A percentile compares a stretch with the other conserved stretches of the same genome.
Conservation (phyloP, 2,329 filamentous ascomycete genomes). For the Calonectria hawksworthii region DNA sequence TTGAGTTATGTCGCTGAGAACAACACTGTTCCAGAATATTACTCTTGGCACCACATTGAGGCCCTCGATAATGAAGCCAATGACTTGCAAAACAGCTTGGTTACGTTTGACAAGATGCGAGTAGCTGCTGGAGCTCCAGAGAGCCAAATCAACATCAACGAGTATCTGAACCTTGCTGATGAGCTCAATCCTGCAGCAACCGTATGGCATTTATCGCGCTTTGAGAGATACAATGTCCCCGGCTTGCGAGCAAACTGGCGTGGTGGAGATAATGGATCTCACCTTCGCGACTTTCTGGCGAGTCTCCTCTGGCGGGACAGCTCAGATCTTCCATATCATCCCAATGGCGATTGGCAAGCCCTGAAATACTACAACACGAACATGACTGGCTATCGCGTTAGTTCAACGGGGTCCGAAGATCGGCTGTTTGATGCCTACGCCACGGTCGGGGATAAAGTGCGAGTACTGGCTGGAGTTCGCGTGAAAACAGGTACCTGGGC, state of each 20-base stretch:
- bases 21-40: not conserved
- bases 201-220: not conserved
- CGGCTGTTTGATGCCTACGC: not conserved
- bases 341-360: slow-evolving; percentile 7
- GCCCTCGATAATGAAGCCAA: slow-evolving; percentile 2
- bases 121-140: not conserved
- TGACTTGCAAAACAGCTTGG: slow-evolving; percentile 8
- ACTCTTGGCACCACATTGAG: slow-evolving; percentile 6
- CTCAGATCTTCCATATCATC: not conserved
- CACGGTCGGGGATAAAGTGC: not conserved
- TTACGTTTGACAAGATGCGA: not conserved
- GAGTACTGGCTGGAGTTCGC: not conserved
- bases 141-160: not conserved
- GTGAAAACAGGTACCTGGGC: slow-evolving; percentile 7
- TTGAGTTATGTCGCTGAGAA: not conserved
- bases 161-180: slow-evolving; percentile 1
- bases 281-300: not conserved
- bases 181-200: slow-evolving; percentile 6
- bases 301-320: slow-evolving; percentile 1
- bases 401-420: not conserved
- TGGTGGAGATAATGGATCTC: not conserved
- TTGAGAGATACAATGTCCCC: not conserved
- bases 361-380: slow-evolving; percentile 5
- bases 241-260: not conserved
- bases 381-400: not conserved